Base-by-base conservation (phyloP, 108 stramenopile species). In the Cylindrotheca fusiformis region DNA sequence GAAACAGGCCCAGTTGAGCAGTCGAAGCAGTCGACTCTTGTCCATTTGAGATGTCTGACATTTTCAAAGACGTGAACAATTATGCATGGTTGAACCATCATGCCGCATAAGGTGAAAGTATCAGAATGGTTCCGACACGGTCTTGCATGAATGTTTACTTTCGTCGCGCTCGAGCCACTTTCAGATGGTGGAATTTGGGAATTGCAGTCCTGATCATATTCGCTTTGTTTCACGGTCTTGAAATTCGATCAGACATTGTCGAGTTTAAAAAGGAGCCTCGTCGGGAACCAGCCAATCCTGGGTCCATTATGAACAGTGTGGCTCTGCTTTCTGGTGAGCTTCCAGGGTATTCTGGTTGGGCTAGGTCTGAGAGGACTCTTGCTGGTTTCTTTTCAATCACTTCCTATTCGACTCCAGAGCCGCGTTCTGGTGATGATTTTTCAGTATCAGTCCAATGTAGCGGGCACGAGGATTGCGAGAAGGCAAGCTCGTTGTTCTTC, bases 271-370 rank as follows among this genome's bases (percentile, higher is more conserved):
- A 41, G 14, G 36, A 41, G 36, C 14, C 14, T 41, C 36, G 36
- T 14, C 36, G 14, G 6, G 36, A 14, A 41, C 14, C 36, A 41
- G 6, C n/a, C n/a, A n/a, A n/a, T 41, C 36, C 6, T 14, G 36
- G 36, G 36, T 41, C 36, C 36, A 14, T 10, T 41, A 14, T 6
- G 36, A 41, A 14, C 6, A 14, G 36, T 14, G 14, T 10, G 14
- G 63, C 63, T 36, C 52, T 63, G 12, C 30, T 24, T 17, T 72
- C 80, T 24, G 84, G 84, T 23, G 84, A 86, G 71, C 52, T 89
- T 17, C 88, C 88, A 4, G 88, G 88, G n/a, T 89, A 89, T 36
- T 86, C 84, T 3, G 88, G 88, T 30, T 89, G 88, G 88, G 78
- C 79, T 14, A 80, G 88, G 29, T 82, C 88, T 0, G 80, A 84